phyloP scores from a whole-genome alignment of 805 yeast species.

The Saccharomycopsis sp. region DNA sequence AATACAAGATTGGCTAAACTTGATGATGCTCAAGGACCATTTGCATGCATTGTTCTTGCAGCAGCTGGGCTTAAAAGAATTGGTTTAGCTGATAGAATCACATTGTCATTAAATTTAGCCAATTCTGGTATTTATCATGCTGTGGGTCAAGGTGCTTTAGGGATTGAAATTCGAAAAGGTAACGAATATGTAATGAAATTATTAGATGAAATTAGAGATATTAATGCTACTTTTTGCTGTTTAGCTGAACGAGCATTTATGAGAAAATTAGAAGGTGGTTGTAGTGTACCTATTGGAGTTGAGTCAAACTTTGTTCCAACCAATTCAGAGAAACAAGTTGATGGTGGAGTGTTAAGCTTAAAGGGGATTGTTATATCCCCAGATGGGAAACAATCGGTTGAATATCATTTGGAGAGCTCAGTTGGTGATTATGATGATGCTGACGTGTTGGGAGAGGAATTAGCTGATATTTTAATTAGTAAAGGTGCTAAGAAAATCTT shows the following conservation, averaged over 20 bases:
- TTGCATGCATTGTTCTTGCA: conserved; percentile 75
- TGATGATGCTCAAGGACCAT: conserved; percentile 62
- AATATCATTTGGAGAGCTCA: conserved; percentile 36
- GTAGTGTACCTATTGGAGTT: conserved; percentile 96
- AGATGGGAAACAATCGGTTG: conserved; percentile 69
- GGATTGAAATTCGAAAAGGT: conserved; percentile 74
- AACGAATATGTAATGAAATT: conserved; percentile 55
- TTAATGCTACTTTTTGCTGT: conserved; percentile 65
- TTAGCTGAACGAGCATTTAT: conserved; percentile 81
- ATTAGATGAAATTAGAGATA: conserved; percentile 58
- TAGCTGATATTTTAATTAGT: conserved; percentile 60
- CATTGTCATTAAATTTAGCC: conserved; percentile 47
- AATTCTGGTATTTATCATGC: conserved; percentile 87
- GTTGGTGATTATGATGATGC: conserved; percentile 46
- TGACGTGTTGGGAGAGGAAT: conserved; percentile 54
- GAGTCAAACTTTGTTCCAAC: conserved; percentile 46
- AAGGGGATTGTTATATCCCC: conserved; percentile 76
- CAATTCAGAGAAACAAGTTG: conserved; percentile 34
- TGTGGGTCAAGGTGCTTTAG: conserved; percentile 98
- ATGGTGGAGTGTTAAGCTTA: conserved; percentile 43
- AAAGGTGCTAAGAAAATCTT: conserved; percentile 81
- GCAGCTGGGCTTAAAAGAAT: conserved; percentile 84
- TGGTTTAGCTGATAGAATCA: conserved; percentile 67
- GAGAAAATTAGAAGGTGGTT: conserved; percentile 92
- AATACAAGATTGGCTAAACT: conserved; percentile 77